Evolutionary conservation across 306 rosid genomes (phyloP).

Genomic region (Quercus suber): DNA sequence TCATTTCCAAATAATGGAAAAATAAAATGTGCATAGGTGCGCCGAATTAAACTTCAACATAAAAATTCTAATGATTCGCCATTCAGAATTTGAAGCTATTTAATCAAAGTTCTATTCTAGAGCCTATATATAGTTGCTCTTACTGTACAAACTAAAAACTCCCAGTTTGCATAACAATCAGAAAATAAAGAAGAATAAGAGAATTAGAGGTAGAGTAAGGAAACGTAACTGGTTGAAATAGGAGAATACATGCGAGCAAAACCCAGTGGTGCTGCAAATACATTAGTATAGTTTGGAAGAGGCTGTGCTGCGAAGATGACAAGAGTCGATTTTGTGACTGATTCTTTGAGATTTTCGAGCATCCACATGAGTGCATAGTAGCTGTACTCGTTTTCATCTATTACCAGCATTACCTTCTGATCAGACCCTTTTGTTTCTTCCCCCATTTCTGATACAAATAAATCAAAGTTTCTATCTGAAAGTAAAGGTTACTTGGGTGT

Average conservation of each 20-base stretch:
- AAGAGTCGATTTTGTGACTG: background rate
- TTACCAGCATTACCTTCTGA: slow-evolving; percentile 16
- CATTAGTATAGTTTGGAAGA: background rate
- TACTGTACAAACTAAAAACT: too few species aligned
- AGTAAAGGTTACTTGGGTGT: too few species aligned
- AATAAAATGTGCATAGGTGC: too few species aligned
- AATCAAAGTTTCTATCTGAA: too few species aligned
- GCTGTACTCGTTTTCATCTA: slow-evolving; percentile 18
- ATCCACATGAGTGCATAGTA: slow-evolving; percentile 9
- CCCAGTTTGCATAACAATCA: too few species aligned
- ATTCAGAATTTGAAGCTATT: too few species aligned
- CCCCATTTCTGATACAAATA: background rate
- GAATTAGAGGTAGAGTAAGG: background rate
- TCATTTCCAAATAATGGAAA: too few species aligned
- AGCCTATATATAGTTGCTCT: too few species aligned
- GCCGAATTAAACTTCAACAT: too few species aligned
- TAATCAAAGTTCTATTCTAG: too few species aligned
- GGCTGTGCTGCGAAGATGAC: background rate
- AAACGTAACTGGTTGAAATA: background rate
- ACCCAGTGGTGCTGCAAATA: background rate
- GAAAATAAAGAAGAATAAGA: background rate
- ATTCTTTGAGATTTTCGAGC: slow-evolving; percentile 7
- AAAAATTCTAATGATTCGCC: too few species aligned
- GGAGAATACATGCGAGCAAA: background rate
- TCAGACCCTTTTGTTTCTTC: background rate